Conservation (phyloP, 2,329 filamentous ascomycete species). For the Aspergillus amoenus region DNA sequence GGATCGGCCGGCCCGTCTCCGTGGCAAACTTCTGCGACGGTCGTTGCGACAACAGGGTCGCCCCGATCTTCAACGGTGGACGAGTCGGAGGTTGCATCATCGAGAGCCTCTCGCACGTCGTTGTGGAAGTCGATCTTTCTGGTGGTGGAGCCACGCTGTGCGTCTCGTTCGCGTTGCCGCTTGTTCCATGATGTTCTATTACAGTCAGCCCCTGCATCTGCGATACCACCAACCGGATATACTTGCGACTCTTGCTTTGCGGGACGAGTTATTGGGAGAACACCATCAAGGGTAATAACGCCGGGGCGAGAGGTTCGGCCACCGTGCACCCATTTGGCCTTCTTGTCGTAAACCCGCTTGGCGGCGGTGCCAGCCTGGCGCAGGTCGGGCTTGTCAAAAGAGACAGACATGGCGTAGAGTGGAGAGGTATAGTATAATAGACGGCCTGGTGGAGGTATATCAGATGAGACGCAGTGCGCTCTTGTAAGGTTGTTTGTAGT, state of each 20-base stretch:
- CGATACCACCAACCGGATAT: neutral
- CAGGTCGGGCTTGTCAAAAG: conserved; percentile 52
- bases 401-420: conserved; percentile 25
- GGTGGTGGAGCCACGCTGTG: conserved; percentile 19
- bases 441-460: neutral
- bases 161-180: conserved; percentile 12
- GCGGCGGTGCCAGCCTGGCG: conserved; percentile 54
- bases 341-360: conserved; percentile 40
- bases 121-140: conserved; percentile 28
- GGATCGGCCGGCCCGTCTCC: conserved; percentile 53
- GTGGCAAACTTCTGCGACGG: conserved; percentile 44
- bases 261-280: conserved; percentile 18
- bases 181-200: conserved; percentile 10
- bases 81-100: conserved; percentile 27
- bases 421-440: neutral
- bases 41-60: conserved; percentile 47
- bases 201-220: neutral
- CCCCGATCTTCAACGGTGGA: conserved; percentile 32
- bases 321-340: conserved; percentile 42
- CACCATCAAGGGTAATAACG: neutral
- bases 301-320: conserved; percentile 20
- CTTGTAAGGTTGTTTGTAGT: neutral
- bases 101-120: conserved; percentile 35
- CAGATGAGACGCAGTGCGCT: neutral
- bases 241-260: conserved; percentile 22